Evolutionary conservation across 352 stramenopile genomes (phyloP), one percentile per base, ranked within the genome.

Genomic region (Phytophthora constricta): DNA sequence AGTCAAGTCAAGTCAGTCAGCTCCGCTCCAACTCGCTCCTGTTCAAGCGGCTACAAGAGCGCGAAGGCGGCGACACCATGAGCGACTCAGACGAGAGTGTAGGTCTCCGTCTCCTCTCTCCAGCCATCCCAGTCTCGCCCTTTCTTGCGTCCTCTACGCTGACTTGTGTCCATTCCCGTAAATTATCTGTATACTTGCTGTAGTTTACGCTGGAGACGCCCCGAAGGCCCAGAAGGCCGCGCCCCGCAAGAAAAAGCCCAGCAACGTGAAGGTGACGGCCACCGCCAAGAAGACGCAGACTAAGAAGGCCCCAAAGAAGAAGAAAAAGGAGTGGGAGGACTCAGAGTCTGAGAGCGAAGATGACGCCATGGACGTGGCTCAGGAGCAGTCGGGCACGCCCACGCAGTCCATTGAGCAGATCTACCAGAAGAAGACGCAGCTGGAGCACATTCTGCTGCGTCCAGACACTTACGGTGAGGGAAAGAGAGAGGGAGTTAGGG

Each of bases 361-460:
- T 20, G 73, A 77, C 4, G n/a, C 10, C 37, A 19, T 20, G 10
- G 16, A 47, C 41, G n/a, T 23, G 14, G 14, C 41, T 9, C 41
- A 20, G 14, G 48, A 62, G 16, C 43, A 68, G 16, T 60, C 25
- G 5, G 74, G 48, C 7, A 81, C 65, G 5, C 39, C 71, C 28
- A 90, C 89, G 59, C 84, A 87, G 63, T 87, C 83, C 56, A 90
- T 96, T 22, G 89, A 96, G 62, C 84, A 96, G 71, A 98, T 97
- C 47, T 99, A 99, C 76, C 95, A 98, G 80, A 99, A 99, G 79
- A 99, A 99, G 77, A 98, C 96, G 55, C 97, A 98, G 67, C 69
- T 99, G 23, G 94, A 99, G 77, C 97, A 99, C 83, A 98, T 99
- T 61, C 72, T 99, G 52, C 86, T 98, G 52, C 95, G 97, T 60